Evolutionary conservation across 768 basidiomycete species (phyloP).

Genomic region (Russula earlei): DNA sequence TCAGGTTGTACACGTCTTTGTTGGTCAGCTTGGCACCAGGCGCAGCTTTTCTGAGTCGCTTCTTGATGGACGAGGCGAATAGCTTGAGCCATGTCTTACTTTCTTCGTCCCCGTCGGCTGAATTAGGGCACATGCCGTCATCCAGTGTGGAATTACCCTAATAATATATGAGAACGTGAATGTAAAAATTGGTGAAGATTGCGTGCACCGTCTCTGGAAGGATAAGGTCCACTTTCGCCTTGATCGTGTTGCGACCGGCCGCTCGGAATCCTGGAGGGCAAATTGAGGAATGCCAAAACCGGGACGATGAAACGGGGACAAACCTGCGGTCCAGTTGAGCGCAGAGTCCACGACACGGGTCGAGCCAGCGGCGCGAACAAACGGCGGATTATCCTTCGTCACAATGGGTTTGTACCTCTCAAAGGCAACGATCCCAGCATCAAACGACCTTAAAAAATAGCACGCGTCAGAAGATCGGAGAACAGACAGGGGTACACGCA

Average conservation of each 20-base stretch:
- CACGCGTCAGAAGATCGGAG: neutral
- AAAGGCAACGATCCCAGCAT: constrained; percentile 44
- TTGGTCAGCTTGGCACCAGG: constrained; percentile 52
- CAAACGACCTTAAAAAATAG: constrained; percentile 35
- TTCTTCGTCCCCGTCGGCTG: constrained; percentile 35
- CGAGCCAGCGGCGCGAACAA: constrained; percentile 41
- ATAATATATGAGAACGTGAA: neutral
- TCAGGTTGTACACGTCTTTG: constrained; percentile 47
- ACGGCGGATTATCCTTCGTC: constrained; percentile 37
- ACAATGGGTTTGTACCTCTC: constrained; percentile 46
- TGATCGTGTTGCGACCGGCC: constrained; percentile 38
- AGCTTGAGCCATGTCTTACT: constrained; percentile 44
- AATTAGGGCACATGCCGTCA: constrained; percentile 53
- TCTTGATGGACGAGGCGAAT: constrained; percentile 47
- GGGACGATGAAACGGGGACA: neutral
- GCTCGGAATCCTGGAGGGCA: constrained; percentile 48
- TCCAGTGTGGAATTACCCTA: constrained; percentile 58
- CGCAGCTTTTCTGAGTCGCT: constrained; percentile 49
- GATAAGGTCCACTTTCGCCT: constrained; percentile 45
- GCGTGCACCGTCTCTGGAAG: constrained; percentile 44
- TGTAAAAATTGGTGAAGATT: neutral
- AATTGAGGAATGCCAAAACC: neutral
- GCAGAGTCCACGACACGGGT: constrained; percentile 59
- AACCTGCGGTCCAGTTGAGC: constrained; percentile 60
- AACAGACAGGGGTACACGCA: constrained; percentile 28